These are phyloP conservation scores for Obba rivulosa DNA, from an alignment of 768 basidiomycete species.

Conservation along the genomic window DNA sequence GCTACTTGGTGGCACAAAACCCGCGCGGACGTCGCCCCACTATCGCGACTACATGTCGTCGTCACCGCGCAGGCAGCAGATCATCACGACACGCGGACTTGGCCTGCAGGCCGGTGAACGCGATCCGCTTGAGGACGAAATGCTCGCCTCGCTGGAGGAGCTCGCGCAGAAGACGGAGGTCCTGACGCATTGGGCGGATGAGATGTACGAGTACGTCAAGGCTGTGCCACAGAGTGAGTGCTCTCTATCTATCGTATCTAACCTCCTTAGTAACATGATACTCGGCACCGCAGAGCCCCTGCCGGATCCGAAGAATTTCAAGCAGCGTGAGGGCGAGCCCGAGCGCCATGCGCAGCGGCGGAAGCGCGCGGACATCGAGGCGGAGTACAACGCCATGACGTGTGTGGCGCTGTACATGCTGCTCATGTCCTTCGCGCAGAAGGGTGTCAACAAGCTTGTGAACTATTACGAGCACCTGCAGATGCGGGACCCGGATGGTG, in stretches of 20 bases:
- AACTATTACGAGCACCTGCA: conserved; percentile 78
- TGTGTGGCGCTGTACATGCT: conserved; percentile 88
- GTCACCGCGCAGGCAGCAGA: conserved; percentile 52
- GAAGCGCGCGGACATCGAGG: conserved; percentile 71
- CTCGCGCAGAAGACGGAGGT: conserved; percentile 95
- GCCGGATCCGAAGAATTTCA: conserved; percentile 74
- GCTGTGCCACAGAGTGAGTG: conserved; percentile 76
- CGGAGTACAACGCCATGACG: conserved; percentile 79
- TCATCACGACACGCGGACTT: conserved; percentile 31
- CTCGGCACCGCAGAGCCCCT: conserved; percentile 56
- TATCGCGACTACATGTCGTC: conserved; percentile 40
- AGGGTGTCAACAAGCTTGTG: conserved; percentile 81
- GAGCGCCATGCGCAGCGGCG: conserved; percentile 65
- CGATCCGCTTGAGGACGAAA: conserved; percentile 75
- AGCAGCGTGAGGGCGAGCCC: conserved; percentile 62
- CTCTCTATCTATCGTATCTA: neutral
- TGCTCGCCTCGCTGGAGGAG: conserved; percentile 81
- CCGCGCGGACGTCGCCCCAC: conserved; percentile 31
- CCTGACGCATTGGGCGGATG: conserved; percentile 89
- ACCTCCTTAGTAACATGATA: conserved; percentile 1
- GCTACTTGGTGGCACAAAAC: conserved; percentile 52
- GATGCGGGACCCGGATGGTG: conserved; percentile 72
- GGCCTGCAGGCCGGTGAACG: conserved; percentile 36
- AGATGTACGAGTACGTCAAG: conserved; percentile 88
- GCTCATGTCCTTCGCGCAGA: conserved; percentile 87